Evolutionary conservation across 176 grass and related monocot species (phyloP), one percentile per base, ranked within the genome.

Genomic region (Secale cereale): DNA sequence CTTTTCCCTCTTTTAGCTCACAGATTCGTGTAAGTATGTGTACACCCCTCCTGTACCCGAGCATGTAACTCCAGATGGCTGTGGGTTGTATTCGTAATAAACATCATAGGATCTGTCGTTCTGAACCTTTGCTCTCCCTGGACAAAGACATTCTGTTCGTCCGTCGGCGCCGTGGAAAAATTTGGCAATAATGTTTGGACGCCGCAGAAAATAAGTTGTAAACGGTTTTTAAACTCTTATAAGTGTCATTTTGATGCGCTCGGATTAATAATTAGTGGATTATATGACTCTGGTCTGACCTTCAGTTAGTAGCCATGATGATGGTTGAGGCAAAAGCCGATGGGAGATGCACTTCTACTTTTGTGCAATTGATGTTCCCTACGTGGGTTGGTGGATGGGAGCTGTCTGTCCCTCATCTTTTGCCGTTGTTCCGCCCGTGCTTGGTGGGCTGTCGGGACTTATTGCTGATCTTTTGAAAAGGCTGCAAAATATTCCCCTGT

Each of bases 61-160:
- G 83, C 54, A 82, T 90, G 78, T 86, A 90, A 91, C 84, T 87
- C 77, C 56, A 87, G 83, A 45, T 76, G 79, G 23, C 14, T 69
- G 76, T 82, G 78, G 85, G 81, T 70, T 91, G 48, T 84, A 76
- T 30, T 28, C 12, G 8, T 32, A 76, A 45, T 84, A 41, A 74
- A 29, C 41, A 22, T 26, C 70, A 15, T 81, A 70, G 66, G 61
- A 16, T 45, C 70, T 25, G 20, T 15, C 32, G 9, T 10, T 70
- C 33, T 61, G 29, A 75, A 74, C 80, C 60, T 3, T 37, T 74
- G 27, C 10, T 32, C 35, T 29, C 77, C 1, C 3, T 8, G 19
- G 33, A 8, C 28, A 56, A 56, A 56, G 19, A 56, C 57, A 28
- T 8, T 4, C 4, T 86, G 23, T 86, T 77, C 8, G 54, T 82